Evolutionary conservation across 2,329 filamentous ascomycete species (phyloP).

Genomic region (Monosporascus ibericus): DNA sequence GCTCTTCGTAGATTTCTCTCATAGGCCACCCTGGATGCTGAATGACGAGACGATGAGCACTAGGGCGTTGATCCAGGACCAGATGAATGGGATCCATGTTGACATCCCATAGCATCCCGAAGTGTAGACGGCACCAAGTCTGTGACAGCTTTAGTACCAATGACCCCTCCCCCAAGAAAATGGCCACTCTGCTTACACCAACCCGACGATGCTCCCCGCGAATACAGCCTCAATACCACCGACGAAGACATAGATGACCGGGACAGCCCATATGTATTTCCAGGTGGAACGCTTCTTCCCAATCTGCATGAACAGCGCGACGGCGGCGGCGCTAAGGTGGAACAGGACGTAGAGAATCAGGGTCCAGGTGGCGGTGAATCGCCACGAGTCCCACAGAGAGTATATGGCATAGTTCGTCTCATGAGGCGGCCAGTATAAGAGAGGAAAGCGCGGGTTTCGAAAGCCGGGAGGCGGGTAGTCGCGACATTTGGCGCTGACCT

Average conservation of each 20-base stretch:
- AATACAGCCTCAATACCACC: constrained; percentile 72
- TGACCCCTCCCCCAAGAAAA: neutral
- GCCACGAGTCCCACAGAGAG: constrained; percentile 72
- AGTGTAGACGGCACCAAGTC: constrained; percentile 73
- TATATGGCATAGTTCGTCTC: constrained; percentile 58
- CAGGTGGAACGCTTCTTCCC: constrained; percentile 47
- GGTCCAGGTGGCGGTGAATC: constrained; percentile 84
- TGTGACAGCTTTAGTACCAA: constrained; percentile 26
- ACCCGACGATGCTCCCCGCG: constrained; percentile 73
- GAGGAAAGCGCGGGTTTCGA: constrained; percentile 66
- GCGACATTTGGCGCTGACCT: constrained; percentile 11
- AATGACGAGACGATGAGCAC: constrained; percentile 83
- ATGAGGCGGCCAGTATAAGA: constrained; percentile 68
- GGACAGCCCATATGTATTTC: constrained; percentile 65
- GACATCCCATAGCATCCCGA: constrained; percentile 85
- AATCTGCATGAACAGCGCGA: constrained; percentile 67
- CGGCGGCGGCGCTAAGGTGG: constrained; percentile 64
- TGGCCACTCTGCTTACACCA: constrained; percentile 56
- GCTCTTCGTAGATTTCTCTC: constrained; percentile 21
- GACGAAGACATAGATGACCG: constrained; percentile 63
- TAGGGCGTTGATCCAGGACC: constrained; percentile 78
- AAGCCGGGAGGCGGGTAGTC: constrained; percentile 49
- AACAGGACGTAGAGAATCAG: constrained; percentile 71
- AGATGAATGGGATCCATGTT: constrained; percentile 87
- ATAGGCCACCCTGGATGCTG: constrained; percentile 85